These are phyloP conservation scores for Sarocladium kiliense DNA, from an alignment of 2,329 filamentous ascomycete species.

Conservation along the genomic window DNA sequence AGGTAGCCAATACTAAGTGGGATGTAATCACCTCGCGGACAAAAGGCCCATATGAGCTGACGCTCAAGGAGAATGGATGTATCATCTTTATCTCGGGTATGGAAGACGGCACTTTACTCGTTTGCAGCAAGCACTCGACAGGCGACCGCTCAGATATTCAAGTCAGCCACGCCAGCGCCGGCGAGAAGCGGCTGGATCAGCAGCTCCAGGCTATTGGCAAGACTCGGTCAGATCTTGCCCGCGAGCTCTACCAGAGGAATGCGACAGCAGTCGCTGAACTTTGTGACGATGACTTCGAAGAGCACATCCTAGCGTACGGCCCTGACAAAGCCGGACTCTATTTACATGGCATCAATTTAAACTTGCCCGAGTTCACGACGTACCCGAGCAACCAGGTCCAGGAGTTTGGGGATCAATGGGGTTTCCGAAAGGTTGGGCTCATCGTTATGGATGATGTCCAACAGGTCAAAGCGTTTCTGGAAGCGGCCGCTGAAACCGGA, in stretches of 20 bases:
- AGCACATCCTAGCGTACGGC: conserved; percentile 89
- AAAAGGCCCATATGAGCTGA: conserved; percentile 85
- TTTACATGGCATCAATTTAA: conserved; percentile 92
- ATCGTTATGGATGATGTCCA: conserved; percentile 70
- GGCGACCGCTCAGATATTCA: conserved; percentile 67
- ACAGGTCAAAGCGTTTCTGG: conserved; percentile 74
- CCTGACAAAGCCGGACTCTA: conserved; percentile 84
- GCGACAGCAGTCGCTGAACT: conserved; percentile 93
- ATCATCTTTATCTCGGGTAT: conserved; percentile 96
- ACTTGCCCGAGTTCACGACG: conserved; percentile 86
- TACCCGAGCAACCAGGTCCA: conserved; percentile 81
- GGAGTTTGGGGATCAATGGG: conserved; percentile 85
- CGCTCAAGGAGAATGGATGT: conserved; percentile 98
- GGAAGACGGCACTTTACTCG: conserved; percentile 80
- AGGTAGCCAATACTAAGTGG: conserved; percentile 82
- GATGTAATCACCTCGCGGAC: conserved; percentile 69
- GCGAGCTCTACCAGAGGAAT: conserved; percentile 72
- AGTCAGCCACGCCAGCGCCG: conserved; percentile 77
- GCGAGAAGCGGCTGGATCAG: conserved; percentile 74
- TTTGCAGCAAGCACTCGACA: conserved; percentile 99
- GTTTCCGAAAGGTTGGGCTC: conserved; percentile 83
- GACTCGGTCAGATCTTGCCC: conserved; percentile 72
- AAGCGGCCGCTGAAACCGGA: conserved; percentile 80
- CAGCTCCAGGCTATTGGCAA: conserved; percentile 76
- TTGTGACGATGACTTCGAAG: conserved; percentile 93